A percentile compares a stretch with the other conserved stretches of the same genome.
Evolutionary conservation across 1,139 yeast species (phyloP).

Genomic region (Taphrina wiesneri): DNA sequence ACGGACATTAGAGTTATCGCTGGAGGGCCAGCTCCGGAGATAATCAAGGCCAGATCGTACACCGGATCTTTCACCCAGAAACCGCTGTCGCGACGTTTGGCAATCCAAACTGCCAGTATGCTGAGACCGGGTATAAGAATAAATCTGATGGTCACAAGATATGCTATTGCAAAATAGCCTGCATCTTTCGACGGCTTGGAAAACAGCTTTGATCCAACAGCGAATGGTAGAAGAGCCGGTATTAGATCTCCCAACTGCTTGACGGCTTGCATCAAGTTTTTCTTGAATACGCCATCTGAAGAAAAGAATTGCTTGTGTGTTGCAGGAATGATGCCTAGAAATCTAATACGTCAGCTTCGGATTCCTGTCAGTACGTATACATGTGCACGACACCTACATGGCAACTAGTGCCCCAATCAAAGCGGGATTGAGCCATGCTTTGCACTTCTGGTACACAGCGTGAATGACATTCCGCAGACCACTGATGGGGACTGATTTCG

Average conservation of each 20-base stretch:
- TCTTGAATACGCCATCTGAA: not conserved
- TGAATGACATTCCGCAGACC: not conserved
- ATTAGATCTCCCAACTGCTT: slow-evolving; percentile 14
- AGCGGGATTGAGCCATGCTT: slow-evolving; percentile 8
- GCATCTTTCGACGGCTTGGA: slow-evolving; percentile 16
- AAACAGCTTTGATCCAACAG: slow-evolving; percentile 12
- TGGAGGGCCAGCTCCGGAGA: slow-evolving; percentile 17
- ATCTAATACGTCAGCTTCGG: not conserved
- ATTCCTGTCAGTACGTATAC: not conserved
- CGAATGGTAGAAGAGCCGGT: slow-evolving; percentile 8
- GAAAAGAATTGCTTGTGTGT: slow-evolving; percentile 14
- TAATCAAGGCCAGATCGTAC: slow-evolving; percentile 6
- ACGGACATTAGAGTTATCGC: slow-evolving; percentile 17
- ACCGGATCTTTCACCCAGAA: slow-evolving; percentile 15
- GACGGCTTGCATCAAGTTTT: slow-evolving; percentile 13
- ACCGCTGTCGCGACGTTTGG: not conserved
- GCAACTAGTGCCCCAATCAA: slow-evolving; percentile 10
- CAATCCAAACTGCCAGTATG: slow-evolving; percentile 9
- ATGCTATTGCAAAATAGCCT: slow-evolving; percentile 7
- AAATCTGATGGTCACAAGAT: slow-evolving; percentile 5
- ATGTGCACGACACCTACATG: not conserved
- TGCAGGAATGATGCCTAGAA: slow-evolving; percentile 4
- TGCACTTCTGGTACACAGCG: not conserved
- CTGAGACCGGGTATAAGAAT: slow-evolving; percentile 6
- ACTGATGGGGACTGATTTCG: not conserved